These are phyloP conservation scores for Prunus persica DNA, from an alignment of 306 rosid genomes.

Conservation along the genomic window Prunus_persica_NCBIv2 NC_034010.1:24786001-24786500, in stretches of 20 bases:
- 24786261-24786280: not conserved
- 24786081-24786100: not conserved
- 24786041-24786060: no score
- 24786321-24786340: not conserved
- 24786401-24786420: slow-evolving; percentile 6
- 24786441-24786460: slow-evolving; percentile 89
- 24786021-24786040: no score
- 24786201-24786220: not conserved
- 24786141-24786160: not conserved
- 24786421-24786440: slow-evolving; percentile 29
- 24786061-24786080: not conserved
- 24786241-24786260: not conserved
- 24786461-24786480: slow-evolving; percentile 89
- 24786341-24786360: not conserved
- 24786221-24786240: not conserved
- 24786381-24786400: slow-evolving; percentile 1
- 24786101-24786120: not conserved
- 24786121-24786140: not conserved
- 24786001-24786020: no score
- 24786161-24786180: not conserved
- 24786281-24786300: no score
- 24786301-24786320: not conserved
- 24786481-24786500: slow-evolving; percentile 79
- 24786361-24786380: not conserved
- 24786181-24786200: not conserved